Percentiles rank a stretch among this genome's conserved stretches.
Evolutionary conservation across 495 filamentous ascomycete species (phyloP).

Genomic region (Podospora bellae-mahoneyi): DNA sequence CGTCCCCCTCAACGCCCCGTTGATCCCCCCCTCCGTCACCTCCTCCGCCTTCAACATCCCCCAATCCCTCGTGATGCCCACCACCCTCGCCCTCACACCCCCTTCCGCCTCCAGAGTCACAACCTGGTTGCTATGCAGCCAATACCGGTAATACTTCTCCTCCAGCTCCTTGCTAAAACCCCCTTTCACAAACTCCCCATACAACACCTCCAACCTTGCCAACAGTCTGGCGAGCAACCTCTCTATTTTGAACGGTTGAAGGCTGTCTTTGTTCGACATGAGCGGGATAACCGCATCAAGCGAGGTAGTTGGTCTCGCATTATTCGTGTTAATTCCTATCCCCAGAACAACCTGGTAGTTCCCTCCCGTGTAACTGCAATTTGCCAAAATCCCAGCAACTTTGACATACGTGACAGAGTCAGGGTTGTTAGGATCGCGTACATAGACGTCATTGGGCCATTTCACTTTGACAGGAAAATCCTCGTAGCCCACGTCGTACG

Average conservation of each 20-base stretch:
- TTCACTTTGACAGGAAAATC: conserved; percentile 80
- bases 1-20: conserved; percentile 49
- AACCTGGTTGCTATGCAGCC: conserved; percentile 88
- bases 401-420: conserved; percentile 70
- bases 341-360: conserved; percentile 86
- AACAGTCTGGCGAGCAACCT: conserved; percentile 81
- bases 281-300: conserved; percentile 66
- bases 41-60: conserved; percentile 83
- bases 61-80: conserved; percentile 85
- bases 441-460: conserved; percentile 98
- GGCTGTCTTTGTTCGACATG: conserved; percentile 11
- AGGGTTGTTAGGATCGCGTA: conserved; percentile 63
- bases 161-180: conserved; percentile 75
- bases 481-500: conserved; percentile 67
- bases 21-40: conserved; percentile 61
- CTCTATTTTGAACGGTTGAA: conserved; percentile 66
- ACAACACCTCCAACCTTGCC: conserved; percentile 72
- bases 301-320: conserved; percentile 81
- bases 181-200: conserved; percentile 64
- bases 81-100: conserved; percentile 71
- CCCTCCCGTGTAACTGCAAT: conserved; percentile 72
- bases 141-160: conserved; percentile 74
- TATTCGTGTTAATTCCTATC: conserved; percentile 85
- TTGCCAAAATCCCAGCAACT: conserved; percentile 90
- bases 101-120: conserved; percentile 85